These are phyloP conservation scores for Coemansia sp. DNA, from an alignment of 192 early-diverging fungal genomes.

Conservation along the genomic window DNA sequence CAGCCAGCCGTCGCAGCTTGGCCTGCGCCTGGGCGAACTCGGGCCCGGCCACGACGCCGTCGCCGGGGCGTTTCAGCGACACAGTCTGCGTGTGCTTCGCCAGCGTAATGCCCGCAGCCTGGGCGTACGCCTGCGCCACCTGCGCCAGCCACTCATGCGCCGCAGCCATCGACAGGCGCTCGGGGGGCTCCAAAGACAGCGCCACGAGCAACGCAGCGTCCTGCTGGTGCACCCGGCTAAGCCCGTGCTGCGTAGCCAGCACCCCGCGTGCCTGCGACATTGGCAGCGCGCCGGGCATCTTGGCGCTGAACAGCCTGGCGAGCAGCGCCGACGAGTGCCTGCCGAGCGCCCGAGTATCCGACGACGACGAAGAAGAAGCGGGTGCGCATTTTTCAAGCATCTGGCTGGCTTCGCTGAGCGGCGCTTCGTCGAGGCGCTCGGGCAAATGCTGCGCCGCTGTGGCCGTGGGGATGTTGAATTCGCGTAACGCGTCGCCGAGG, in stretches of 20 bases:
- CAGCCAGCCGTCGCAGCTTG: constrained; percentile 66
- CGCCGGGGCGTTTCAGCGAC: background rate
- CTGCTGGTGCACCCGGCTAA: constrained; percentile 68
- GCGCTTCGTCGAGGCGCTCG: constrained; percentile 86
- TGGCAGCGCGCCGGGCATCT: constrained; percentile 93
- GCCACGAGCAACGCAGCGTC: constrained; percentile 76
- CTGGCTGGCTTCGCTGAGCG: constrained; percentile 79
- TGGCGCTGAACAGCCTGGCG: constrained; percentile 79
- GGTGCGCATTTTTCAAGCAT: constrained; percentile 54
- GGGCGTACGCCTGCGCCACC: constrained; percentile 69
- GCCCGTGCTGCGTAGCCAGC: constrained; percentile 48
- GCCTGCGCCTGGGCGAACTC: constrained; percentile 77
- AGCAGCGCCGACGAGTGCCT: constrained; percentile 76
- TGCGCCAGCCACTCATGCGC: constrained; percentile 78
- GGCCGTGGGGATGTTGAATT: constrained; percentile 73
- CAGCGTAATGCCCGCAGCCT: constrained; percentile 61
- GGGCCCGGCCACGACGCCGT: constrained; percentile 75
- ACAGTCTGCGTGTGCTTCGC: constrained; percentile 9
- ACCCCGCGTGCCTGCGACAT: constrained; percentile 66
- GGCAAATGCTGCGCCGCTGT: constrained; percentile 65
- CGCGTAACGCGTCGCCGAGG: constrained; percentile 89
- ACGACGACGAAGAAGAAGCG: too few relatives aligned
- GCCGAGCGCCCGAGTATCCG: constrained; percentile 68
- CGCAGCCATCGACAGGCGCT: constrained; percentile 72
- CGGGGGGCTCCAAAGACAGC: constrained; percentile 77